phyloP scores from a whole-genome alignment of 768 basidiomycete species.

The Suillus sp. region DNA sequence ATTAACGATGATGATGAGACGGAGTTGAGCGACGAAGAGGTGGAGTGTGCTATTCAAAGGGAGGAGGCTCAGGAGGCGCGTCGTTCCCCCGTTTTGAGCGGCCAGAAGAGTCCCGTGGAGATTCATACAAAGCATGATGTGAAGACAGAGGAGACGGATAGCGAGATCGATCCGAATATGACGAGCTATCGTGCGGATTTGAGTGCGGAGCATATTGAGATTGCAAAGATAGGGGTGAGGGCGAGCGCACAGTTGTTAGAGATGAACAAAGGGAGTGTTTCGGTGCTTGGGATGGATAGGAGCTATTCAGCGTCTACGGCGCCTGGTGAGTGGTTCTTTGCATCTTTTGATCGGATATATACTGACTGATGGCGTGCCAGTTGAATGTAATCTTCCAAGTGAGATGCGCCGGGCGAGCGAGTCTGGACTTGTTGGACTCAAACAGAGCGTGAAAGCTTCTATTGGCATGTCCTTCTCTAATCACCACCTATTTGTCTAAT shows the following conservation, averaged over 20 bases:
- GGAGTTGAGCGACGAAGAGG: constrained; percentile 26
- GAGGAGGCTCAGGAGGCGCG: constrained; percentile 23
- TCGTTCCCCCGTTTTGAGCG: constrained; percentile 13
- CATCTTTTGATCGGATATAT: not conserved
- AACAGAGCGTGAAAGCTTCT: constrained; percentile 72
- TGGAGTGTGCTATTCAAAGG: constrained; percentile 33
- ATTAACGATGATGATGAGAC: constrained; percentile 36
- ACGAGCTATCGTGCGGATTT: constrained; percentile 16
- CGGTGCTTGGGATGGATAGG: constrained; percentile 18
- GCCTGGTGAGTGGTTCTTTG: constrained; percentile 1
- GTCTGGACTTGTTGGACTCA: constrained; percentile 52
- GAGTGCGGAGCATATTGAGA: constrained; percentile 33
- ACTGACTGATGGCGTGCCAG: not conserved
- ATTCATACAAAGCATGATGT: constrained; percentile 10
- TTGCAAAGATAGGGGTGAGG: constrained; percentile 32
- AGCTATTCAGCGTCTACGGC: constrained; percentile 17
- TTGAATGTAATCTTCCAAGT: constrained; percentile 28
- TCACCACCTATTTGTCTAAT: not conserved
- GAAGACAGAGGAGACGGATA: constrained; percentile 11
- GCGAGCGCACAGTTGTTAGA: constrained; percentile 31
- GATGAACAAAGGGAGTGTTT: constrained; percentile 27
- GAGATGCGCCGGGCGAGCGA: constrained; percentile 32
- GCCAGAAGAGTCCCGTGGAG: constrained; percentile 9
- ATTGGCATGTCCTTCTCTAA: constrained; percentile 52
- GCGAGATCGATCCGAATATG: constrained; percentile 4